A percentile compares a stretch with the other conserved stretches of the same genome.
These are phyloP conservation scores for Cystobasidium sp. DNA, from an alignment of 1,284 basidiomycete genomes.

Conservation along the genomic window DNA sequence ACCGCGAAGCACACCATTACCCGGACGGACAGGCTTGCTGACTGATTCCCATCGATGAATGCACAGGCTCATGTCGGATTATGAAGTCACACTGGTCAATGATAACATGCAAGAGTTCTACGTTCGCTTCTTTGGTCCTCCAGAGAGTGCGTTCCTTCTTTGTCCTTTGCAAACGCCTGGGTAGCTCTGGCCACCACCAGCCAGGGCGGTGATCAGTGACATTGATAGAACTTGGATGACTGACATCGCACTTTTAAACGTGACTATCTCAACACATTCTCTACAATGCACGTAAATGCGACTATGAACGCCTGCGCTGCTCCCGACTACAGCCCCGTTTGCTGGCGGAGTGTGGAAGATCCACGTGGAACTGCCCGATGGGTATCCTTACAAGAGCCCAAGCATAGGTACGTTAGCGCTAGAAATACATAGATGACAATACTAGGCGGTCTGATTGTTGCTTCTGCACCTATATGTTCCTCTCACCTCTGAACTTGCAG, in stretches of 20 bases:
- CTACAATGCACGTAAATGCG: not conserved
- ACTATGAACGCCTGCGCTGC: not conserved
- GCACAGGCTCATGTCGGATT: conserved; percentile 90
- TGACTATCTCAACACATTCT: not conserved
- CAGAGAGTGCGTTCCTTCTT: conserved; percentile 74
- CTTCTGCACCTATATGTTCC: not conserved
- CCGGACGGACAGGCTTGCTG: not conserved
- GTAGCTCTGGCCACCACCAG: not conserved
- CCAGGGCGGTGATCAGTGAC: conserved; percentile 26
- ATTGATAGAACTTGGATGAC: not conserved
- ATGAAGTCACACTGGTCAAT: conserved; percentile 94
- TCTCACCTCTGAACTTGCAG: conserved; percentile 54
- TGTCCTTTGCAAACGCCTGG: not conserved
- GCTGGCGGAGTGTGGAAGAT: conserved; percentile 98
- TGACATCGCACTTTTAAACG: not conserved
- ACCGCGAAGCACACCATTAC: not conserved
- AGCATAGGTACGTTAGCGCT: conserved; percentile 65
- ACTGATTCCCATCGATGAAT: not conserved
- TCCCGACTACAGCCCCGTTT: conserved; percentile 75
- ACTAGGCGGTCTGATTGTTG: not conserved
- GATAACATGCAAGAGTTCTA: conserved; percentile 99
- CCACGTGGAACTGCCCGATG: conserved; percentile 97
- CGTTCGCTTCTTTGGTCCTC: conserved; percentile 90
- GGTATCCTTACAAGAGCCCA: conserved; percentile 98
- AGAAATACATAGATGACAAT: not conserved